Conservation (phyloP, 208 protist genomes). For the Strigomonas culicis region DNA sequence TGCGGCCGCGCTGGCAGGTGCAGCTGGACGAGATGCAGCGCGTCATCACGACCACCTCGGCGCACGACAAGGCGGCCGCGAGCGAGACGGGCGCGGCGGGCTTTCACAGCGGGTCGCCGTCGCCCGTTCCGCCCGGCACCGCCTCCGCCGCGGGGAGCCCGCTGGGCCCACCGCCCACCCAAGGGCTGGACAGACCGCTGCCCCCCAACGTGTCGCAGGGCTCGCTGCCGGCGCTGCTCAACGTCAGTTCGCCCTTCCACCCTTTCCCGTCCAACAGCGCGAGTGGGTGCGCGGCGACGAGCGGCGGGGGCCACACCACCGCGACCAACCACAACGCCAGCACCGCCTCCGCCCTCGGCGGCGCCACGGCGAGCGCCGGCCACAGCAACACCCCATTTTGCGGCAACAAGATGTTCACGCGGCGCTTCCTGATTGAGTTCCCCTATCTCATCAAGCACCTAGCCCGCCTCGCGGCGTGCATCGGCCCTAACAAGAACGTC, state of each 20-base stretch:
- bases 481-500: constrained; percentile 42
- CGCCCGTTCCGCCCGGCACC: no score
- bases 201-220: no score
- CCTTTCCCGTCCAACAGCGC: no score
- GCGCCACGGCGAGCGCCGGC: not conserved
- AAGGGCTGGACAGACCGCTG: not conserved
- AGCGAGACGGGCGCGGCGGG: not conserved
- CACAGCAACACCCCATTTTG: constrained; percentile 19
- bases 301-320: not conserved
- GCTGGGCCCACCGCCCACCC: not conserved
- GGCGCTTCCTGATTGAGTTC: constrained; percentile 78
- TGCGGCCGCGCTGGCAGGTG: constrained; percentile 83
- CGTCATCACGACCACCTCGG: constrained; percentile 55
- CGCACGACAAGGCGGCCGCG: not conserved
- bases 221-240: no score
- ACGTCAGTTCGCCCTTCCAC: no score
- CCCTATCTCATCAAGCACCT: constrained; percentile 63
- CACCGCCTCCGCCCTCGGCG: not conserved
- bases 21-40: constrained; percentile 89
- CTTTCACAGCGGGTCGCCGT: no score
- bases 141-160: not conserved
- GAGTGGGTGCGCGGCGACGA: not conserved
- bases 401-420: constrained; percentile 61
- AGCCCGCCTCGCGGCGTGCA: constrained; percentile 30
- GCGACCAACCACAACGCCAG: not conserved